phyloP scores from a whole-genome alignment of 2,329 filamentous ascomycete species.

The Sclerotinia minor region DNA sequence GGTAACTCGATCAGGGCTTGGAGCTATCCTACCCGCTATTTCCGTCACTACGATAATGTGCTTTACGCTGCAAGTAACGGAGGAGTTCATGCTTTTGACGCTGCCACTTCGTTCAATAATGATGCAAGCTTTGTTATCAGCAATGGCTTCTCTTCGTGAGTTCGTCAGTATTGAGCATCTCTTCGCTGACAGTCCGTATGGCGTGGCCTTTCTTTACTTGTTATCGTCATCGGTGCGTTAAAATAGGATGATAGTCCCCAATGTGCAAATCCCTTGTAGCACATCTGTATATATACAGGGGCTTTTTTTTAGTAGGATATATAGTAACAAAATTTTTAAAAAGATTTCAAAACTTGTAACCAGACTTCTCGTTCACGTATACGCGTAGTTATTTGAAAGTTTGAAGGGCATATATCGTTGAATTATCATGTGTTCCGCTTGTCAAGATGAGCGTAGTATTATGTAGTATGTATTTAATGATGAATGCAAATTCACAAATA shows the following conservation, averaged over 20 bases:
- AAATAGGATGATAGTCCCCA: neutral
- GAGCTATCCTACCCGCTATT: slow-evolving; percentile 59
- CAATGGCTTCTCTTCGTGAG: slow-evolving; percentile 47
- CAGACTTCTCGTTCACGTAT: neutral
- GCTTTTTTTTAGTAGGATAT: neutral
- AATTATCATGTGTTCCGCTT: no score
- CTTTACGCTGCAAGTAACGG: slow-evolving; percentile 55
- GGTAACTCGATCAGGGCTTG: slow-evolving; percentile 57
- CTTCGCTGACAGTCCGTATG: neutral
- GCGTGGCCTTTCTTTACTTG: neutral
- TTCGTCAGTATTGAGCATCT: neutral
- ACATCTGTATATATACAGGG: neutral
- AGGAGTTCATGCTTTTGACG: slow-evolving; percentile 56
- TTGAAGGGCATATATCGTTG: no score
- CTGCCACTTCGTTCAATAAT: slow-evolving; percentile 50
- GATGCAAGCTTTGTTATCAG: slow-evolving; percentile 55
- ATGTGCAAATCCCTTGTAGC: neutral
- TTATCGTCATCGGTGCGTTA: neutral
- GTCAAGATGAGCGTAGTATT: no score
- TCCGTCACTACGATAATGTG: slow-evolving; percentile 54
- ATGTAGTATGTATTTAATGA: no score
- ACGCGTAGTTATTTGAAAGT: no score
- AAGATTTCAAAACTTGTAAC: neutral
- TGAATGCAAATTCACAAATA: no score
- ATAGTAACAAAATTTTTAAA: neutral